A percentile compares a stretch with the other conserved stretches of the same genome.
Conservation (phyloP, 495 filamentous ascomycete genomes). For the Penicillium soppii region DNA sequence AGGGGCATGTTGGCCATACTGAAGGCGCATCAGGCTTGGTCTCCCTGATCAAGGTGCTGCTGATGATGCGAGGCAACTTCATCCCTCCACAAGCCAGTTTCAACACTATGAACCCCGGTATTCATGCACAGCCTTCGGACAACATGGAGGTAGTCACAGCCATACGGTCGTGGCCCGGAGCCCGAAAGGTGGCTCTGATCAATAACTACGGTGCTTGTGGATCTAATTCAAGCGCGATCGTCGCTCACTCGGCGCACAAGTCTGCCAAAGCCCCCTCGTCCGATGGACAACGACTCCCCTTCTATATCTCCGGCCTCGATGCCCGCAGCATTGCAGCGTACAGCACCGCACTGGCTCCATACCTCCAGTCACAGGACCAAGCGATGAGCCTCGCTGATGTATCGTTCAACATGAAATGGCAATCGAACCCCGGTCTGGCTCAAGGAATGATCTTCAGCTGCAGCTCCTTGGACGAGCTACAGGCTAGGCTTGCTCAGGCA, state of each 20-base stretch:
- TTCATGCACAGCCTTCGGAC: conserved; percentile 30
- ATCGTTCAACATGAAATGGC: neutral
- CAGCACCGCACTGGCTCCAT: neutral
- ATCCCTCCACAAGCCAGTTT: conserved; percentile 38
- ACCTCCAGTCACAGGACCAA: neutral
- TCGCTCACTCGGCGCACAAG: conserved; percentile 19
- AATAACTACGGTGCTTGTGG: conserved; percentile 51
- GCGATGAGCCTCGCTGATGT: neutral
- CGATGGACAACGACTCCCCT: neutral
- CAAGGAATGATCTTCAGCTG: neutral
- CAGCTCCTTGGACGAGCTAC: neutral
- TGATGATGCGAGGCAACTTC: conserved; percentile 42
- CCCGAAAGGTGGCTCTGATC: conserved; percentile 40
- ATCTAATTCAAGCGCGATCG: conserved; percentile 38
- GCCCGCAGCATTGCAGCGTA: neutral
- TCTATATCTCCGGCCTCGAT: conserved; percentile 2
- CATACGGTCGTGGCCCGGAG: conserved; percentile 30
- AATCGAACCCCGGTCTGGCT: neutral
- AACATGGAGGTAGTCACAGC: conserved; percentile 37
- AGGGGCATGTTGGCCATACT: neutral
- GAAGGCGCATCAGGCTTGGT: conserved; percentile 40
- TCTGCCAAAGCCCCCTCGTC: too few relatives aligned
- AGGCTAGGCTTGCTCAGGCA: neutral
- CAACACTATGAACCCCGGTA: conserved; percentile 39
- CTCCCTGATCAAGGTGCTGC: conserved; percentile 41